A percentile compares a stretch with the other conserved stretches of the same genome.
Conservation (phyloP, 2,329 filamentous ascomycete genomes). For the Fusarium verticillioides region DNA sequence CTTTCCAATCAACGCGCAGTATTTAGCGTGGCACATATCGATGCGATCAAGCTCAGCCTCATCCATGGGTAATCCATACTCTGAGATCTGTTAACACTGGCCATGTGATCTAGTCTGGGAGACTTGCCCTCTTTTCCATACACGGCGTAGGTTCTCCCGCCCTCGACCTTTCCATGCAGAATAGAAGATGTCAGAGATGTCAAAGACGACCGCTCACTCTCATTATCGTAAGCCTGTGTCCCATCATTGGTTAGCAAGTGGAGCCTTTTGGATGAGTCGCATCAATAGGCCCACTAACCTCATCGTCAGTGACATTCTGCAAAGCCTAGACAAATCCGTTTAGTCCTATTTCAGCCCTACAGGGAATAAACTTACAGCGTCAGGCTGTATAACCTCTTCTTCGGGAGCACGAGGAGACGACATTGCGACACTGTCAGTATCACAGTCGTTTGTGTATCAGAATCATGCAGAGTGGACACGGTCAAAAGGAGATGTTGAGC, state of each 20-base stretch:
- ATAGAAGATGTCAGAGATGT: conserved; percentile 46
- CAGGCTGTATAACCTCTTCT: conserved; percentile 7
- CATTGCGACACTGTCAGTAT: background rate
- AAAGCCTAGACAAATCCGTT: conserved; percentile 18
- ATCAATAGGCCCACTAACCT: conserved; percentile 24
- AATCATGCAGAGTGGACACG: background rate
- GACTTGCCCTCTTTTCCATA: conserved; percentile 48
- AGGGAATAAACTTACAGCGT: background rate
- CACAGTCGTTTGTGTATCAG: background rate
- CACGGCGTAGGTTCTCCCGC: conserved; percentile 49
- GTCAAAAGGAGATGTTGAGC: background rate
- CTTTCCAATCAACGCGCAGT: conserved; percentile 46
- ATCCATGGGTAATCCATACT: conserved; percentile 56
- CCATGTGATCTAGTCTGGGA: background rate
- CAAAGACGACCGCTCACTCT: conserved; percentile 33
- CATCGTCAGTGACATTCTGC: conserved; percentile 27
- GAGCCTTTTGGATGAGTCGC: background rate
- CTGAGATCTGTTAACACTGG: conserved; percentile 28
- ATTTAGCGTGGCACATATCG: conserved; percentile 54
- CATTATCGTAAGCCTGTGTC: conserved; percentile 24
- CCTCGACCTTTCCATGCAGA: conserved; percentile 42
- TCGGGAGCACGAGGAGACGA: background rate
- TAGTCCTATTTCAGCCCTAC: background rate
- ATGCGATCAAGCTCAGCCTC: conserved; percentile 54
- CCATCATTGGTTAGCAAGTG: conserved; percentile 12